Percentiles rank a stretch among this genome's conserved stretches.
Evolutionary conservation across 2,329 filamentous ascomycete genomes (phyloP).

Genomic region (Xylariales sp.): DNA sequence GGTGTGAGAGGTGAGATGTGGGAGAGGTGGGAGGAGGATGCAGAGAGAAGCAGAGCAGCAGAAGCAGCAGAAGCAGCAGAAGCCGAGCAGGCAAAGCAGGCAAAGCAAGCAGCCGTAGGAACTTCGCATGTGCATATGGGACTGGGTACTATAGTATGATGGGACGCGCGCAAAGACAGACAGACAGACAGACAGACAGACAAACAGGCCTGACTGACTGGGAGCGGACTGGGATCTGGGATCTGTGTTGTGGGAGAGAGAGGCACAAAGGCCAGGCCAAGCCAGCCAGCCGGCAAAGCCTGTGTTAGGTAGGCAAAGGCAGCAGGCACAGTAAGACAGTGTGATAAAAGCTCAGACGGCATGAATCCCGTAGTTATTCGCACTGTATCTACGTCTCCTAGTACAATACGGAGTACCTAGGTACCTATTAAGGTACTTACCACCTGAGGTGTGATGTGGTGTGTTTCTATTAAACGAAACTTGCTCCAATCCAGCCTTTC

Average conservation of each 20-base stretch:
- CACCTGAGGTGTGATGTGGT: slow-evolving; percentile 19
- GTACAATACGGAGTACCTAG: no score
- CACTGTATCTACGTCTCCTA: slow-evolving; percentile 14
- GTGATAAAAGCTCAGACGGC: not conserved
- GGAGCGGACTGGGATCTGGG: slow-evolving; percentile 25
- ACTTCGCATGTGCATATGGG: slow-evolving; percentile 41
- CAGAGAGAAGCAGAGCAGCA: slow-evolving; percentile 35
- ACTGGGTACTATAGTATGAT: not conserved
- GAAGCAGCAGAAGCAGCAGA: slow-evolving; percentile 8
- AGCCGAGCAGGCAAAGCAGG: slow-evolving; percentile 44
- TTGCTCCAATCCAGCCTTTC: slow-evolving; percentile 25
- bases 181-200: no score
- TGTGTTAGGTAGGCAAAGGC: not conserved
- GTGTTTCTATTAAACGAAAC: slow-evolving; percentile 24
- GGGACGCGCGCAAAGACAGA: slow-evolving; percentile 34
- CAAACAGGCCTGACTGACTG: no score
- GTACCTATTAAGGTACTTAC: slow-evolving; percentile 19
- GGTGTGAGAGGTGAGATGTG: slow-evolving; percentile 44
- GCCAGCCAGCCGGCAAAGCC: not conserved
- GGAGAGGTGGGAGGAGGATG: slow-evolving; percentile 45
- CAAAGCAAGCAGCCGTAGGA: slow-evolving; percentile 43
- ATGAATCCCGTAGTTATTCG: not conserved
- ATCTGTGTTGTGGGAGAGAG: slow-evolving; percentile 41
- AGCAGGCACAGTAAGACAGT: slow-evolving; percentile 25
- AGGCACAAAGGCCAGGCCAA: slow-evolving; percentile 31